Evolutionary conservation across 2,329 filamentous ascomycete genomes (phyloP).

Genomic region (Colletotrichum chlorophyti): DNA sequence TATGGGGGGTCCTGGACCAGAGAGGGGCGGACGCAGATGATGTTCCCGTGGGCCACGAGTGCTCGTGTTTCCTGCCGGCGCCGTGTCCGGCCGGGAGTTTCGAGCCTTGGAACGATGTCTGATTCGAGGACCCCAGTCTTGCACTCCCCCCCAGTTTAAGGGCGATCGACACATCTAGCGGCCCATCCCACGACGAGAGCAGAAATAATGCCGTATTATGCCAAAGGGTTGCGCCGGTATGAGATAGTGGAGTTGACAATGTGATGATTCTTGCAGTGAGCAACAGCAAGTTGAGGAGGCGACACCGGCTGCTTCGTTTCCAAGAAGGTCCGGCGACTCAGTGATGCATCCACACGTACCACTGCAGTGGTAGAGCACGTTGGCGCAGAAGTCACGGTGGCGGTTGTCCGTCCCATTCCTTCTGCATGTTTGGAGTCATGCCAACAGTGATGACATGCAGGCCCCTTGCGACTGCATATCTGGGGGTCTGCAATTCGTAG

Average conservation of each 20-base stretch:
- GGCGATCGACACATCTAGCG: slow-evolving; percentile 15
- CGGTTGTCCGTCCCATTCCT: slow-evolving; percentile 18
- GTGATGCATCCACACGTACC: neutral
- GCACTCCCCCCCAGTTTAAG: neutral
- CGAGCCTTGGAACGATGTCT: neutral
- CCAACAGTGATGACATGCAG: slow-evolving; percentile 15
- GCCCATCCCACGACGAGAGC: slow-evolving; percentile 3
- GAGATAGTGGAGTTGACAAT: neutral
- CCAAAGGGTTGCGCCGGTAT: neutral
- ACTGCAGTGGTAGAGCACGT: neutral
- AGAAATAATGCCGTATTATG: neutral
- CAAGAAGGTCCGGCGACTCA: too few species aligned
- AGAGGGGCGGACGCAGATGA: neutral
- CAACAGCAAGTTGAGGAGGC: neutral
- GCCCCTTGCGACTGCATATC: slow-evolving; percentile 12
- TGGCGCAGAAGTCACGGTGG: neutral
- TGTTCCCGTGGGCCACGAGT: neutral
- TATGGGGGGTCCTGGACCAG: neutral
- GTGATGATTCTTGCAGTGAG: neutral
- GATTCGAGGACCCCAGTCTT: slow-evolving; percentile 1
- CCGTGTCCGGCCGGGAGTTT: neutral
- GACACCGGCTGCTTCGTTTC: too few species aligned
- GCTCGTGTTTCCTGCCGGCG: neutral
- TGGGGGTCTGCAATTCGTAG: slow-evolving; percentile 5
- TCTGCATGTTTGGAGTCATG: slow-evolving; percentile 13